A percentile compares a stretch with the other conserved stretches of the same genome.
Conservation (phyloP, 441 rosid species). For the Jatropha multifida region DNA sequence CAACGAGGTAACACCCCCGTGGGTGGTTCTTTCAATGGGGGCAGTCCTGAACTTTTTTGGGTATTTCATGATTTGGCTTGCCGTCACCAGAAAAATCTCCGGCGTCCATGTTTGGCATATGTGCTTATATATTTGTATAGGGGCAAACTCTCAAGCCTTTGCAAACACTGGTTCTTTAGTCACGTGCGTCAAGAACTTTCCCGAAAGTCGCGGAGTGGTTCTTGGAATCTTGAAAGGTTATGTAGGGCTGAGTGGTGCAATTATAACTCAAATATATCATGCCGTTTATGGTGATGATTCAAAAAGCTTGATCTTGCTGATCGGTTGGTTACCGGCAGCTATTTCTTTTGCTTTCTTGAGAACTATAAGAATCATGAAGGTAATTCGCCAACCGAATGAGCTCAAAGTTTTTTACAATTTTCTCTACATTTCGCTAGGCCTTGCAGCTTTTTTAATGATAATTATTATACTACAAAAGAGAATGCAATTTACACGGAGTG, state of each 20-base stretch:
- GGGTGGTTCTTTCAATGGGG: conserved; percentile 55
- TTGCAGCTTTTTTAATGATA: conserved; percentile 54
- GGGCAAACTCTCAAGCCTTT: conserved; percentile 64
- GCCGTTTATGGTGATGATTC: conserved; percentile 45
- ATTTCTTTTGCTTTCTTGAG: conserved; percentile 49
- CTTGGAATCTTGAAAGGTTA: conserved; percentile 63
- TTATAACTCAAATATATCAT: conserved; percentile 50
- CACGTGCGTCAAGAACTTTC: conserved; percentile 67
- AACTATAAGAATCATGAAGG: conserved; percentile 48
- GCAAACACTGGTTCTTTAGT: conserved; percentile 65
- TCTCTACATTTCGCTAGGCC: conserved; percentile 53
- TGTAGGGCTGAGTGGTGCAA: conserved; percentile 64
- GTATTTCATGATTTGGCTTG: conserved; percentile 62
- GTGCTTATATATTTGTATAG: conserved; percentile 57
- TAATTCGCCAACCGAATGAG: conserved; percentile 39
- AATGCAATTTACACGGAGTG: conserved; percentile 25
- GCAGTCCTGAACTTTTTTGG: conserved; percentile 54
- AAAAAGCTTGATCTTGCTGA: conserved; percentile 42
- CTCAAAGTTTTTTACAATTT: conserved; percentile 47
- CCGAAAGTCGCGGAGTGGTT: conserved; percentile 51
- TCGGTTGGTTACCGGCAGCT: conserved; percentile 72
- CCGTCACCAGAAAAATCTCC: conserved; percentile 42
- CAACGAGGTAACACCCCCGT: conserved; percentile 56
- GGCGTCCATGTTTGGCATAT: conserved; percentile 54
- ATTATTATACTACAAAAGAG: conserved; percentile 42